Conservation (phyloP, 768 basidiomycete genomes). For the Tubosaeta sp. region DNA sequence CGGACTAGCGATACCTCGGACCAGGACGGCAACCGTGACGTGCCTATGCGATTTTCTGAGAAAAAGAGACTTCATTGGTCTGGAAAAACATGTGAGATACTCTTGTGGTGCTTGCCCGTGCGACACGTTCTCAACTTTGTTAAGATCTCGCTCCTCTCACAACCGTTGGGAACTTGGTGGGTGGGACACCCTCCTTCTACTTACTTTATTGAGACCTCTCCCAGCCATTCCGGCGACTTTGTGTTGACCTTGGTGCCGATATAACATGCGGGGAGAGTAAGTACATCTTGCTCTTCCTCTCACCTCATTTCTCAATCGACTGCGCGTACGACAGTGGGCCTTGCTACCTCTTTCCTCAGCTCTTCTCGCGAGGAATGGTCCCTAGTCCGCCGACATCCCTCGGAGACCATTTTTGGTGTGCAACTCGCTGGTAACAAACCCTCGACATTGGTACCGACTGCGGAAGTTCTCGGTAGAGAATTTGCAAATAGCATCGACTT, state of each 20-base stretch:
- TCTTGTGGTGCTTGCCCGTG: neutral
- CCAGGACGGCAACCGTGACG: slow-evolving; percentile 61
- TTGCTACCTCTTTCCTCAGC: slow-evolving; percentile 83
- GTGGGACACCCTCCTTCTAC: neutral
- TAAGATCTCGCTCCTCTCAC: slow-evolving; percentile 77
- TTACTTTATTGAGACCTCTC: neutral
- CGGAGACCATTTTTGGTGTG: slow-evolving; percentile 83
- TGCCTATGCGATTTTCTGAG: slow-evolving; percentile 66
- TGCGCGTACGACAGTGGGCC: slow-evolving; percentile 62
- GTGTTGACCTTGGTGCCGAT: slow-evolving; percentile 82
- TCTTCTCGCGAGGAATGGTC: slow-evolving; percentile 97
- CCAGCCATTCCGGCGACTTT: slow-evolving; percentile 90
- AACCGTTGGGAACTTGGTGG: slow-evolving; percentile 90
- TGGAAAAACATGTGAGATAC: slow-evolving; percentile 73
- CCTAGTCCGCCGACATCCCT: slow-evolving; percentile 81
- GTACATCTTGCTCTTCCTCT: slow-evolving; percentile 12
- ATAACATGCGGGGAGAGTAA: slow-evolving; percentile 94
- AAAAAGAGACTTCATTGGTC: slow-evolving; percentile 86
- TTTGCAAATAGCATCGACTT: slow-evolving; percentile 72
- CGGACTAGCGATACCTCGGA: slow-evolving; percentile 34
- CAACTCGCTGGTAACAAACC: slow-evolving; percentile 92
- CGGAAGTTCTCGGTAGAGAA: slow-evolving; percentile 75
- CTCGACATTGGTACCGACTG: slow-evolving; percentile 67
- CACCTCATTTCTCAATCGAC: neutral
- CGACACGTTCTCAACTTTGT: slow-evolving; percentile 27